These are phyloP conservation scores for Ceratobasidium sp. DNA, from an alignment of 1,284 basidiomycete species.

Conservation along the genomic window DNA sequence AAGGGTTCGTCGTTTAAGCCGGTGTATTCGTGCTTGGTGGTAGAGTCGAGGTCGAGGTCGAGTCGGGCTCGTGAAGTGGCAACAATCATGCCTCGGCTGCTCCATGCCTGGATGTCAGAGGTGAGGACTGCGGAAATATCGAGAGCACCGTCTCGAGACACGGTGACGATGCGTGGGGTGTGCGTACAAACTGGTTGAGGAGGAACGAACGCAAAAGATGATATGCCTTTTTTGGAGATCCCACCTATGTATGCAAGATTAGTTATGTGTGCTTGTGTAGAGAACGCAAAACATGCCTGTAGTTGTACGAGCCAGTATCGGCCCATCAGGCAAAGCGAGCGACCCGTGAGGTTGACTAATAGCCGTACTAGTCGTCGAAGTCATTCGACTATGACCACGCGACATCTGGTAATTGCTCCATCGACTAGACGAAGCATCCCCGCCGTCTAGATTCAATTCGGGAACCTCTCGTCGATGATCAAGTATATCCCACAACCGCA, in stretches of 20 bases:
- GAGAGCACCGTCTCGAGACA: constrained; percentile 38
- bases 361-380: constrained; percentile 20
- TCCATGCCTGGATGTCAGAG: constrained; percentile 41
- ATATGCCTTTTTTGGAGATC: constrained; percentile 7
- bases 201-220: constrained; percentile 41
- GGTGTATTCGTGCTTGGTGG: background rate
- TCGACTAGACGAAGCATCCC: constrained; percentile 13
- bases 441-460: constrained; percentile 1
- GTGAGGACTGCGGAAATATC: constrained; percentile 38
- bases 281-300: background rate
- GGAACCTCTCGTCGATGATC: constrained; percentile 42
- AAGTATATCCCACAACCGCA: constrained; percentile 76
- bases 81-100: constrained; percentile 41
- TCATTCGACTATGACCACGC: constrained; percentile 10
- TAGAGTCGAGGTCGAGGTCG: background rate
- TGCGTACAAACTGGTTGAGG: constrained; percentile 1
- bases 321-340: constrained; percentile 5
- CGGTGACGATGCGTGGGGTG: constrained; percentile 39
- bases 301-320: constrained; percentile 28
- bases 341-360: constrained; percentile 15
- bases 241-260: background rate
- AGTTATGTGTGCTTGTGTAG: background rate
- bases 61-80: constrained; percentile 19
- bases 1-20: constrained; percentile 23
- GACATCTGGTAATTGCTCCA: constrained; percentile 31